phyloP scores from a whole-genome alignment of 495 filamentous ascomycete species.

The Aspergillus kassunensis region DNA sequence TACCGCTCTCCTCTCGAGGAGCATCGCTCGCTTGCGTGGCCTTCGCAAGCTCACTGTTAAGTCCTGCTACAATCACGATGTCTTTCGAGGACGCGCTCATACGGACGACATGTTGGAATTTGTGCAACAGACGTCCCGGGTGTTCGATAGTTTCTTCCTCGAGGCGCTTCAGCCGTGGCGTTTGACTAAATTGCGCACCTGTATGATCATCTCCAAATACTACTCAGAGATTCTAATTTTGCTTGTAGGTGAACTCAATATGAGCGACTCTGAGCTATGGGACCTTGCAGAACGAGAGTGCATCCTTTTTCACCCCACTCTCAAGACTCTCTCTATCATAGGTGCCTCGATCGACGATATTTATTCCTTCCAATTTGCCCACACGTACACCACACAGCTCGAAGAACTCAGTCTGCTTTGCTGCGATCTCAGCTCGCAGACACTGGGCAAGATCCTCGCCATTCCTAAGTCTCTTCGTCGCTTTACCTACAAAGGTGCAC shows the following conservation, averaged over 20 bases:
- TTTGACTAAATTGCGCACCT: too few relatives aligned
- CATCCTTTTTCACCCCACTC: background rate
- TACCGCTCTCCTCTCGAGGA: too few relatives aligned
- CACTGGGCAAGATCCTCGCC: background rate
- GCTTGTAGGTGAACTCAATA: background rate
- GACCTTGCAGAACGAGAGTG: background rate
- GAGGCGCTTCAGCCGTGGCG: too few relatives aligned
- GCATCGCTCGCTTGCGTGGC: too few relatives aligned
- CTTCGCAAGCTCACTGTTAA: too few relatives aligned
- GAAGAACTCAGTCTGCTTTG: background rate
- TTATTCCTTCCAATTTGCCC: background rate
- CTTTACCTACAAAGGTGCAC: background rate
- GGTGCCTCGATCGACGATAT: background rate
- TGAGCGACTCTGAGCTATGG: background rate
- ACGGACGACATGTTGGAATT: too few relatives aligned
- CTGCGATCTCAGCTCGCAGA: background rate
- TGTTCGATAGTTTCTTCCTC: too few relatives aligned
- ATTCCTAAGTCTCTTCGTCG: background rate
- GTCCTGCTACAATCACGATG: too few relatives aligned
- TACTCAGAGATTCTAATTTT: too few relatives aligned
- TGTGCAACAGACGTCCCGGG: too few relatives aligned
- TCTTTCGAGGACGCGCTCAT: too few relatives aligned
- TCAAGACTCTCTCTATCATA: background rate
- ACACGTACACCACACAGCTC: background rate
- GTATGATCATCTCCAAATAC: too few relatives aligned